Evolutionary conservation across 2,329 filamentous ascomycete genomes (phyloP).

Genomic region (Stachybotrys chartarum): DNA sequence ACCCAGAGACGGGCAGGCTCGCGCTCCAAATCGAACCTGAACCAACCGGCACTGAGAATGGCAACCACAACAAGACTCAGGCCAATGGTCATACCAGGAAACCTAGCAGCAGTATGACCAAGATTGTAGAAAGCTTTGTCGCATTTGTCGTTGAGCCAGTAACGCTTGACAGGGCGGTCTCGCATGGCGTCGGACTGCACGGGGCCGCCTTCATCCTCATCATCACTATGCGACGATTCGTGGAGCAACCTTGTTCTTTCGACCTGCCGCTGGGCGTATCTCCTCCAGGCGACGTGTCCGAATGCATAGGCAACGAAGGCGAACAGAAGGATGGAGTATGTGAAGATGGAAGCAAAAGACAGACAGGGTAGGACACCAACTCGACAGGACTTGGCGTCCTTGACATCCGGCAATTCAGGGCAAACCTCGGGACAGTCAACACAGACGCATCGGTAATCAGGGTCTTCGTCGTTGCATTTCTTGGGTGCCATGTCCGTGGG

Average conservation of each 20-base stretch:
- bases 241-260: conserved; percentile 83
- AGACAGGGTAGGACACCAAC: conserved; percentile 88
- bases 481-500: conserved; percentile 67
- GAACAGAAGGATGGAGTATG: conserved; percentile 71
- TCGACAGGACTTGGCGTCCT: conserved; percentile 60
- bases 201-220: conserved; percentile 83
- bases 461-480: conserved; percentile 83
- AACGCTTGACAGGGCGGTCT: conserved; percentile 71
- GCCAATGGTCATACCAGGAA: conserved; percentile 76
- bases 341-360: conserved; percentile 84
- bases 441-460: conserved; percentile 82
- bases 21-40: conserved; percentile 80
- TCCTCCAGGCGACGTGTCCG: conserved; percentile 69
- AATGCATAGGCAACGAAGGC: conserved; percentile 58
- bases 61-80: conserved; percentile 68
- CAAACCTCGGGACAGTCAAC: conserved; percentile 87
- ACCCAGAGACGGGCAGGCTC: conserved; percentile 94
- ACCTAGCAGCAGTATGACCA: conserved; percentile 73
- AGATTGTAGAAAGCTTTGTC: conserved; percentile 75
- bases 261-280: conserved; percentile 65
- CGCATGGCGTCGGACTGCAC: conserved; percentile 70
- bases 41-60: conserved; percentile 79
- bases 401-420: conserved; percentile 71
- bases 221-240: conserved; percentile 76
- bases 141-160: conserved; percentile 76